These are phyloP conservation scores for Rubia occidens DNA, from an alignment of 305 asterid genomes.

Conservation along the genomic window DNA sequence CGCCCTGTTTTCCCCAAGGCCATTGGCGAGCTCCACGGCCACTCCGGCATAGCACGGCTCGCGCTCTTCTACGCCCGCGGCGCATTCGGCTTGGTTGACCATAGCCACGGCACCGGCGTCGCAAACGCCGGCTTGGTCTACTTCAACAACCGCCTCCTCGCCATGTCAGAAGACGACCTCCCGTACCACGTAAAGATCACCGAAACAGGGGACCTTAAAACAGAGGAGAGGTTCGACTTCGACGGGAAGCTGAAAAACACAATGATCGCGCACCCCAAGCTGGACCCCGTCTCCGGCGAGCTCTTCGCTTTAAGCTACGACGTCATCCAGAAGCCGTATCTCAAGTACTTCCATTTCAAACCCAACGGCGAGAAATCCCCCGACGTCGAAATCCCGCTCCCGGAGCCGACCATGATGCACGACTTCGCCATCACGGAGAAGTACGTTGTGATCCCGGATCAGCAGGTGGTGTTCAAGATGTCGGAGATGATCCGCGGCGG, in stretches of 20 bases:
- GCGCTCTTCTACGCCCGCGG: slow-evolving; percentile 76
- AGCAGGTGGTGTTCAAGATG: slow-evolving; percentile 85
- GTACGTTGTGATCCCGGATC: slow-evolving; percentile 67
- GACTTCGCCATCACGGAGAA: slow-evolving; percentile 83
- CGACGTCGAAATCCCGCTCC: slow-evolving; percentile 70
- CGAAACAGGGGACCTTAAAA: slow-evolving; percentile 51
- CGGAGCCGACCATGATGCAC: slow-evolving; percentile 89
- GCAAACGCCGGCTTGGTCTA: slow-evolving; percentile 86
- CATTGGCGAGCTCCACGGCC: slow-evolving; percentile 87
- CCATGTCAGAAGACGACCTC: slow-evolving; percentile 90
- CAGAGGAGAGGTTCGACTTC: slow-evolving; percentile 50
- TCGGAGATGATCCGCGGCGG: slow-evolving; percentile 82
- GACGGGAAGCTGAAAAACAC: slow-evolving; percentile 47
- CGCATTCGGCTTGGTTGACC: slow-evolving; percentile 53
- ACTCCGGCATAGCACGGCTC: slow-evolving; percentile 66
- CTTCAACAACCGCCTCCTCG: slow-evolving; percentile 58
- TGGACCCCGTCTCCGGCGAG: slow-evolving; percentile 78
- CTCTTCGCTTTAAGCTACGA: slow-evolving; percentile 79
- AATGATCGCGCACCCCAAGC: slow-evolving; percentile 89
- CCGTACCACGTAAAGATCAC: slow-evolving; percentile 71
- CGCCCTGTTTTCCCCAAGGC: slow-evolving; percentile 85
- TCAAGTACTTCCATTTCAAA: slow-evolving; percentile 62
- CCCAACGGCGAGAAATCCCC: slow-evolving; percentile 47
- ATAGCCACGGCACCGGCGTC: slow-evolving; percentile 68
- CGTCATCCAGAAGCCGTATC: slow-evolving; percentile 68